Evolutionary conservation across 257 asterid species (phyloP).

Genomic region (Gentiana macrophylla): DNA sequence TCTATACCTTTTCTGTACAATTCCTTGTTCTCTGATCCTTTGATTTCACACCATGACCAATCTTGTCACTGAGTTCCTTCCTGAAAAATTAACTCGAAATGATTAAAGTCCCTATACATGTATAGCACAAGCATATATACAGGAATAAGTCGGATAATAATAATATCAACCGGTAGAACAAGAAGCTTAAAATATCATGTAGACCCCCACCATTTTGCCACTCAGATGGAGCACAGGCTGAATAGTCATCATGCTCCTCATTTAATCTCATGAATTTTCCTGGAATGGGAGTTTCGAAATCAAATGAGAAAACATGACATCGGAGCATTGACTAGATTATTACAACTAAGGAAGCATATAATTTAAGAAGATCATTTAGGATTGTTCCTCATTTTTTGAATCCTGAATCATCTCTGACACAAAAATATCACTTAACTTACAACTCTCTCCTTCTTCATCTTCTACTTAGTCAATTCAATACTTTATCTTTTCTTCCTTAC

Average conservation of each 20-base stretch:
- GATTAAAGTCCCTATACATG: slow-evolving; percentile 7
- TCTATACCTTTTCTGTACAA: slow-evolving; percentile 46
- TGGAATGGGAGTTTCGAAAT: not conserved
- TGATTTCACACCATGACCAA: slow-evolving; percentile 25
- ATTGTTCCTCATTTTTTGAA: not conserved
- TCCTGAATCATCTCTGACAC: not conserved
- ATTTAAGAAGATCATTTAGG: not conserved
- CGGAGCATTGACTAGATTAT: not conserved
- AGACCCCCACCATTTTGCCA: slow-evolving; percentile 19
- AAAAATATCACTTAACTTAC: not conserved
- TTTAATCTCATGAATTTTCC: not conserved
- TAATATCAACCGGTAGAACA: slow-evolving; percentile 34
- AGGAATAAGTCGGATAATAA: slow-evolving; percentile 5
- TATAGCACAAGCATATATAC: slow-evolving; percentile 11
- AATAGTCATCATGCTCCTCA: slow-evolving; percentile 2
- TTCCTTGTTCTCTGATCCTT: slow-evolving; percentile 44
- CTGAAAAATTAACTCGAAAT: slow-evolving; percentile 26
- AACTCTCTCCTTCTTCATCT: not conserved
- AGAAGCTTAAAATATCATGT: slow-evolving; percentile 17
- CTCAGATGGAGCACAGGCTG: slow-evolving; percentile 9
- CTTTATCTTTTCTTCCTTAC: no score
- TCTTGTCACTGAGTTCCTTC: slow-evolving; percentile 20
- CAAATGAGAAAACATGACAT: slow-evolving; percentile 2
- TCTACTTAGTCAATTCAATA: not conserved
- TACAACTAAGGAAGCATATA: not conserved